Evolutionary conservation across 2,329 filamentous ascomycete genomes (phyloP), one percentile per base, ranked within the genome.

Genomic region (Pseudogymnoascus sp.): DNA sequence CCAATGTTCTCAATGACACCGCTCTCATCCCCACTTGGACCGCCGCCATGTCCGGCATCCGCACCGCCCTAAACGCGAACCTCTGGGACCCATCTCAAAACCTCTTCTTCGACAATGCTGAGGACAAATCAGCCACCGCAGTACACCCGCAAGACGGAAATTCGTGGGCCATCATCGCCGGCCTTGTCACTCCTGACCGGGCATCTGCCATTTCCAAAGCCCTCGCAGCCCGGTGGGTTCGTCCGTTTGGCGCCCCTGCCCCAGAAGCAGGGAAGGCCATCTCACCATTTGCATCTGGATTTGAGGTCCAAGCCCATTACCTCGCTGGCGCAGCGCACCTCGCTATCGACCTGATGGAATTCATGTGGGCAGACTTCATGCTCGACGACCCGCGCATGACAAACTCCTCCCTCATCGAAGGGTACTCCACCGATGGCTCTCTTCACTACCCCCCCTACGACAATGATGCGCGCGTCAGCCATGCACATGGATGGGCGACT

Each of bases 71-170:
- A 11, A 80, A 81, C 61, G 67, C 69, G 10, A 72, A 79, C 47
- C 77, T 81, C 63, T 83, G 79, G 77, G 76, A 80, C 63, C n/a
- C 51, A 4, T 7, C 67, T 74, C 64, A 65, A 26, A 62, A 59
- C 36, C 72, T 79, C 66, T 78, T 81, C 73, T 74, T 76, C 63
- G 78, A 79, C 67, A 81, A 81, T 62, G 51, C 51, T 70, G 51
- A 57, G 16, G 51, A 57, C 16, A 57, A 57, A 34, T 57, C 51
- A 7, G 85, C 84, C 66, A 80, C 77, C 1, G 76, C 77, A 0
- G 74, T 88, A 3, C 75, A 83, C 66, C 83, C 84, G 0, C 84
- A 88, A 73, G 84, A 86, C 66, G 83, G 79, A 11, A 87, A 87
- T 72, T 77, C 79, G 62, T 77, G 86, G 71, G 79, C 82, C 0